Evolutionary conservation across 352 stramenopile genomes (phyloP), one percentile per base, ranked within the genome.

Genomic region (Peronosclerospora sorghi): DNA sequence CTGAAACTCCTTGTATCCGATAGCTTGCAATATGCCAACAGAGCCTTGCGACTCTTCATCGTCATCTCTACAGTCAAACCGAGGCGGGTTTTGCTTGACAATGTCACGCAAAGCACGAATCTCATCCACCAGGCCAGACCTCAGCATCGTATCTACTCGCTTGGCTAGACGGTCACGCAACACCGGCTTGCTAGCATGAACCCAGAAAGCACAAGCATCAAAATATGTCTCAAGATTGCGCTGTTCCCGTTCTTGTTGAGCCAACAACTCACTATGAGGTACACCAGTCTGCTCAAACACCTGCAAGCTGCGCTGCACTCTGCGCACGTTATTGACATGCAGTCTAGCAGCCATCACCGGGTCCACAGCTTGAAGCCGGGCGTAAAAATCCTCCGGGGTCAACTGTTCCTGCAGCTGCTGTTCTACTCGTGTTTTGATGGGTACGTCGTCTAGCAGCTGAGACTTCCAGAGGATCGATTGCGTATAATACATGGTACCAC

Each of bases 401-500:
- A 68, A 53, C 12, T 56, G 42, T 8, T 40, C 17, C 35, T 40
- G 35, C 12, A 18, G 8, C 35, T 43, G 23, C 12, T 57, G 43
- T 24, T 40, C 23, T 9, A 34, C 23, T 2, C 40, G 39, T 8
- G 28, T n/a, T n/a, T 51, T 54, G 32, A 61, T 21, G 0, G 64
- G 59, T 7, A 81, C 70, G 35, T 86, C 73, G 54, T 94, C 81
- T 51, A 94, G 57, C 27, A 96, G 41, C 46, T 92, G 76, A 0
- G 79, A 79, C 24, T 86, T 82, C 82, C 83, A 95, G 24, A 96
- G 61, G 24, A 96, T 65, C 15, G 77, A 81, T 51, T 96, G 86
- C 39, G 84, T 91, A 62, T 96, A 96, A 60, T 96, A 96, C 69
- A 95, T 89, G 24, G 86, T 96, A 35, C 86, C 86, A 19, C 86